These are phyloP conservation scores for Podospora conica DNA, from an alignment of 495 filamentous ascomycete species.

Conservation along the genomic window DNA sequence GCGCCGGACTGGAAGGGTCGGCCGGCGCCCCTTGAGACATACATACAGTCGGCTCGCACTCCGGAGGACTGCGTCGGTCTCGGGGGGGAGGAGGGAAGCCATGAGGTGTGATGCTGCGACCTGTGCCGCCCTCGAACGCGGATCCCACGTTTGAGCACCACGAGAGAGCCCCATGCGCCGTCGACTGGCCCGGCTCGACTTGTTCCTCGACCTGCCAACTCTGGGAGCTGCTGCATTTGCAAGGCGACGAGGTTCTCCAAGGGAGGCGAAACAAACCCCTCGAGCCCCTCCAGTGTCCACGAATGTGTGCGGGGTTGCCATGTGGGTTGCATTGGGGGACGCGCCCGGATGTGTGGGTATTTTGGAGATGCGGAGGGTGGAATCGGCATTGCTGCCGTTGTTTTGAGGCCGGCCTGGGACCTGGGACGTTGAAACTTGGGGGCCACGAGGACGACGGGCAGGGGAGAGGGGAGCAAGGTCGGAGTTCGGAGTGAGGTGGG, in stretches of 20 bases:
- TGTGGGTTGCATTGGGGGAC: neutral
- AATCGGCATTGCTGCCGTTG: constrained; percentile 16
- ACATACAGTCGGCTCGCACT: neutral
- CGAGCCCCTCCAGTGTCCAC: too few species aligned
- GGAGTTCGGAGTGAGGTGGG: neutral
- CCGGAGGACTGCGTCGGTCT: neutral
- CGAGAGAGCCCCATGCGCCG: neutral
- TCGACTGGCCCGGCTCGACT: neutral
- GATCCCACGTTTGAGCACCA: neutral
- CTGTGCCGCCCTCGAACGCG: neutral
- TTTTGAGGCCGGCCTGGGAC: neutral
- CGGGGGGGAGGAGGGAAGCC: neutral
- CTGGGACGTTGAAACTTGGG: neutral
- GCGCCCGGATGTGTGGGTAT: constrained; percentile 14
- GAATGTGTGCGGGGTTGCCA: neutral
- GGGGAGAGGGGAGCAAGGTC: neutral
- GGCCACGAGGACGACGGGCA: neutral
- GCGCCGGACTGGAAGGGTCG: neutral
- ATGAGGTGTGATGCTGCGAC: neutral
- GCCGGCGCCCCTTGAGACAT: neutral
- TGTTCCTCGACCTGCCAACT: too few species aligned
- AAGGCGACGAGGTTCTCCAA: neutral
- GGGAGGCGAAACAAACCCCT: neutral
- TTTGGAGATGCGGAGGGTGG: constrained; percentile 22
- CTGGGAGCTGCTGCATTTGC: neutral